Conservation (phyloP, 2,329 filamentous ascomycete species). For the Berkeleyomyces basicola region DNA sequence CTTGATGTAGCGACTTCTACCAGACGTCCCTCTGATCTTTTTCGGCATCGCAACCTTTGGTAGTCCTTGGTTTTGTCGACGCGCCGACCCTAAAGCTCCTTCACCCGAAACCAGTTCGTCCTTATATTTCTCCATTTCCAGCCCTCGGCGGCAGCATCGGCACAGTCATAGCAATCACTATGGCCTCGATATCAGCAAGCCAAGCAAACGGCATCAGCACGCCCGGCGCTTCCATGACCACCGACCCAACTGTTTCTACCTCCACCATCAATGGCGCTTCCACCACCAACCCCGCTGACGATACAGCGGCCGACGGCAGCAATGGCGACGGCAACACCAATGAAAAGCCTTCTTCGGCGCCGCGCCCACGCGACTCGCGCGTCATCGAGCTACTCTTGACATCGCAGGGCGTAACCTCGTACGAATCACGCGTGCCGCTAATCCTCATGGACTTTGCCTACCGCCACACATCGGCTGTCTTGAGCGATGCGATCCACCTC, state of each 20-base stretch:
- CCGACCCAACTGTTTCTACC: background rate
- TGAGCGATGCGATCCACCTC: slow-evolving; percentile 54
- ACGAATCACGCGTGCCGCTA: slow-evolving; percentile 67
- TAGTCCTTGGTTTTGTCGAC: background rate
- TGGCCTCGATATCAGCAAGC: slow-evolving; percentile 11
- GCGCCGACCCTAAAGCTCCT: background rate
- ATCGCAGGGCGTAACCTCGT: slow-evolving; percentile 61
- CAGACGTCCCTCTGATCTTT: background rate
- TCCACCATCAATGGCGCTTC: slow-evolving; percentile 16
- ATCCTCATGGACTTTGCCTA: slow-evolving; percentile 78
- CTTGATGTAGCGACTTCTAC: background rate
- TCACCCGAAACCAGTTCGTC: background rate
- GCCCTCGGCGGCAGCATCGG: no score
- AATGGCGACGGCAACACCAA: slow-evolving; percentile 13
- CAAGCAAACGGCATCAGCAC: slow-evolving; percentile 38
- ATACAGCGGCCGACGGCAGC: background rate
- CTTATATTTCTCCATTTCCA: background rate
- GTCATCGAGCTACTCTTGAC: slow-evolving; percentile 66
- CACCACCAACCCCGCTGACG: slow-evolving; percentile 1
- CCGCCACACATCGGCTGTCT: slow-evolving; percentile 57
- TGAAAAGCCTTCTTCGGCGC: slow-evolving; percentile 25
- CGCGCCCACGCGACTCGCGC: slow-evolving; percentile 60
- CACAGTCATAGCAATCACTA: background rate
- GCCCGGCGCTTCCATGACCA: slow-evolving; percentile 21
- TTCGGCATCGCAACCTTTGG: no score